Base-by-base conservation (phyloP, 257 asterid species). In the Solanum bukasovii region DNA sequence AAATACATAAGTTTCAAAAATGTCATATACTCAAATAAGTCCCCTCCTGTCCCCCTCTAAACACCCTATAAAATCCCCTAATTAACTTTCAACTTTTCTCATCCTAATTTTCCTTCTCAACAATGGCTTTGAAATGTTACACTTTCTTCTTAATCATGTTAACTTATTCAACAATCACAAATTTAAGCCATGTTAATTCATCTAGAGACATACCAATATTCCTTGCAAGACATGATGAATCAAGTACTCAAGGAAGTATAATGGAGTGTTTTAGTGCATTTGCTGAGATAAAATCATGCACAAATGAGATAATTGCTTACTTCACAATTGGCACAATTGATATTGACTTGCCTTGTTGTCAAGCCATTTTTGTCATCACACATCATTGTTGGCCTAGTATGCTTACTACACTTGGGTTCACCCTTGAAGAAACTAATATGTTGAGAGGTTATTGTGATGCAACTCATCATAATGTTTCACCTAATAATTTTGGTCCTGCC, bases 351-450 rank as follows among this genome's bases (percentile, higher is more conserved):
- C 61, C 67, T 9, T 90, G 92, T 63, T 90, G 92, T 65, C 81
- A 74, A 35, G 88, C 89, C 23, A 73, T 90, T 44, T 82, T n/a
- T 35, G 16, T 84, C 18, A 83, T 88, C 21, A 88, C 90, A n/a
- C 89, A 73, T 33, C 78, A 88, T 35, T 90, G 92, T 52, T 86
- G 90, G 92, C 88, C 92, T 37, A 27, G 87, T 59, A 38, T 88
- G 68, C 86, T 88, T 37, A 59, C 68, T 37, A 42, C 88, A 20
- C 61, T 88, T 29, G 92, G 90, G 0, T 61, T 86, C 37, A 71
- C 90, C 2, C 75, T 52, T 18, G 90, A 88, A 13, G 72, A 90
- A 84, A 68, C 86, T 20, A 31, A 86, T 65, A 11, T 74, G 4
- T 52, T 90, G 40, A 73, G 90, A 34, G 89, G 89, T 31, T 74